Evolutionary conservation across 768 basidiomycete species (phyloP).

Genomic region (Megacollybia marginata): DNA sequence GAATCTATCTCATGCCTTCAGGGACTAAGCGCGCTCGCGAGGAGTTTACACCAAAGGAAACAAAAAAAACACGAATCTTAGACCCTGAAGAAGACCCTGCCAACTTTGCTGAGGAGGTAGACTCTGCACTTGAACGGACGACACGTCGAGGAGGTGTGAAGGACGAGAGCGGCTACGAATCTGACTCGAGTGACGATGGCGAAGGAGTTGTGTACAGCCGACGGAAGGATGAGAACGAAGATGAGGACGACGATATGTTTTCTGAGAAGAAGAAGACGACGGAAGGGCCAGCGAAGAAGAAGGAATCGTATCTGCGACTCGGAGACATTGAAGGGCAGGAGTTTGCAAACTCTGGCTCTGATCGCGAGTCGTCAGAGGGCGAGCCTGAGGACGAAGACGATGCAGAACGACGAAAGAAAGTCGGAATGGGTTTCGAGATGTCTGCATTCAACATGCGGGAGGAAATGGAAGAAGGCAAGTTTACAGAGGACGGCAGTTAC

Average conservation of each 20-base stretch:
- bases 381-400: slow-evolving; percentile 75
- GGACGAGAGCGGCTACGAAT: slow-evolving; percentile 79
- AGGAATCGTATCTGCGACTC: slow-evolving; percentile 71
- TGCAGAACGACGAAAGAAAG: slow-evolving; percentile 64
- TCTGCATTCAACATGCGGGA: slow-evolving; percentile 99
- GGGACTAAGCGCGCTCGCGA: slow-evolving; percentile 22
- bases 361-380: slow-evolving; percentile 35
- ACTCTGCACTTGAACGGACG: slow-evolving; percentile 60
- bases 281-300: slow-evolving; percentile 37
- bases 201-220: slow-evolving; percentile 89
- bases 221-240: slow-evolving; percentile 51
- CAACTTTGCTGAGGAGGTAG: slow-evolving; percentile 74
- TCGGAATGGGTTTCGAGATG: slow-evolving; percentile 88
- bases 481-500: slow-evolving; percentile 89
- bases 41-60: slow-evolving; percentile 9
- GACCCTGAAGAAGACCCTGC: slow-evolving; percentile 70
- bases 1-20: slow-evolving; percentile 35
- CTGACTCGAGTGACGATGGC: slow-evolving; percentile 90
- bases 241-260: slow-evolving; percentile 79
- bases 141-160: slow-evolving; percentile 69
- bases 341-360: slow-evolving; percentile 52
- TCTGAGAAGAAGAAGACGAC: slow-evolving; percentile 47
- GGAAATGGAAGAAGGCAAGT: slow-evolving; percentile 98
- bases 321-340: slow-evolving; percentile 98
- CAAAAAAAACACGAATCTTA: slow-evolving; percentile 74